Evolutionary conservation across 306 rosid species (phyloP).

Genomic region (Sesbania bispinosa): DNA sequence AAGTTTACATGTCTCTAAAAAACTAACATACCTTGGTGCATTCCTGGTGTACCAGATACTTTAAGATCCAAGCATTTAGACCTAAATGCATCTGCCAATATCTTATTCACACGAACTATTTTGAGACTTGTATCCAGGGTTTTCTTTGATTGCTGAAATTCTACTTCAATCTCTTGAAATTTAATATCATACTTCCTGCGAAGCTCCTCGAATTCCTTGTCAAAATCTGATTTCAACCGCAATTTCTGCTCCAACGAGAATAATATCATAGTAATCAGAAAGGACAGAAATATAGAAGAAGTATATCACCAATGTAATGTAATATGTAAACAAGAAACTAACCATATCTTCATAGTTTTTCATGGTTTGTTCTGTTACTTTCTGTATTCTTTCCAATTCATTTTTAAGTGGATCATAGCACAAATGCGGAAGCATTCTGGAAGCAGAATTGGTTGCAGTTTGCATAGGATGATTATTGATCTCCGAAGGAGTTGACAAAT

Average conservation of each 20-base stretch:
- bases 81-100: slow-evolving; percentile 66
- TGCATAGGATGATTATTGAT: slow-evolving; percentile 41
- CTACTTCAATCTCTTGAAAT: slow-evolving; percentile 43
- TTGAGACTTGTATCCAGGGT: slow-evolving; percentile 37
- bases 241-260: slow-evolving; percentile 55
- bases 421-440: slow-evolving; percentile 18
- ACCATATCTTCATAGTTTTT: slow-evolving; percentile 53
- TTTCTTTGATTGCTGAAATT: slow-evolving; percentile 35
- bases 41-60: slow-evolving; percentile 33
- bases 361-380: slow-evolving; percentile 30
- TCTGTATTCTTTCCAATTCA: slow-evolving; percentile 56
- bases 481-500: slow-evolving; percentile 31
- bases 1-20: neutral
- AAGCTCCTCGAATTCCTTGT: slow-evolving; percentile 64
- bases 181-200: slow-evolving; percentile 51
- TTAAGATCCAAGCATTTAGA: slow-evolving; percentile 46
- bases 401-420: slow-evolving; percentile 53
- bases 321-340: slow-evolving; percentile 36
- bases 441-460: slow-evolving; percentile 32
- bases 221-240: slow-evolving; percentile 48
- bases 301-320: slow-evolving; percentile 14
- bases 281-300: neutral
- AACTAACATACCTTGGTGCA: slow-evolving; percentile 54
- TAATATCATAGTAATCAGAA: neutral
- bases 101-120: slow-evolving; percentile 42